phyloP scores from a whole-genome alignment of 768 basidiomycete species.

The Boletus edulis region DNA sequence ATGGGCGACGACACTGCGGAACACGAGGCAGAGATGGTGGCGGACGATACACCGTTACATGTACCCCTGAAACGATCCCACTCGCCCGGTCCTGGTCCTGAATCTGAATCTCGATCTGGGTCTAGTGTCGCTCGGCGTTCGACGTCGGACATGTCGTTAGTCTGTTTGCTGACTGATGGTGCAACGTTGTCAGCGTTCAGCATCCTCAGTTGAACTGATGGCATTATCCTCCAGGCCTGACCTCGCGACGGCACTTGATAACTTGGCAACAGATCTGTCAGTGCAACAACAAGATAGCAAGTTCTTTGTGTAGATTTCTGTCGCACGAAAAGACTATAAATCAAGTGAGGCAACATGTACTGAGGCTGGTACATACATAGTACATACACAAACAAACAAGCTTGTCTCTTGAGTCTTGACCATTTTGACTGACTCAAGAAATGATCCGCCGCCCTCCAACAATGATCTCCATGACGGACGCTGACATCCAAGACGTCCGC shows the following conservation, averaged over 20 bases:
- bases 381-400: no score
- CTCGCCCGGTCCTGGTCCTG: constrained; percentile 8
- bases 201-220: no score
- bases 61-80: constrained; percentile 29
- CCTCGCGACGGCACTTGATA: no score
- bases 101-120: background rate
- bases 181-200: no score
- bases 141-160: background rate
- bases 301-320: no score
- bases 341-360: no score
- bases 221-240: no score
- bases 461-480: constrained; percentile 70
- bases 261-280: no score
- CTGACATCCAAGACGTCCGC: constrained; percentile 77
- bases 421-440: background rate
- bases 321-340: no score
- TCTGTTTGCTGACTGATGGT: no score
- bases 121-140: background rate
- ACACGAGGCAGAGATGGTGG: constrained; percentile 35
- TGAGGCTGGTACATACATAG: no score
- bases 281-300: no score
- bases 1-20: constrained; percentile 42
- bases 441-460: constrained; percentile 82
- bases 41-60: constrained; percentile 36
- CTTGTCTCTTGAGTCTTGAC: background rate